Evolutionary conservation across 2,329 filamentous ascomycete species (phyloP), one percentile per base, ranked within the genome.

Genomic region (Colletotrichum nymphaeae): DNA sequence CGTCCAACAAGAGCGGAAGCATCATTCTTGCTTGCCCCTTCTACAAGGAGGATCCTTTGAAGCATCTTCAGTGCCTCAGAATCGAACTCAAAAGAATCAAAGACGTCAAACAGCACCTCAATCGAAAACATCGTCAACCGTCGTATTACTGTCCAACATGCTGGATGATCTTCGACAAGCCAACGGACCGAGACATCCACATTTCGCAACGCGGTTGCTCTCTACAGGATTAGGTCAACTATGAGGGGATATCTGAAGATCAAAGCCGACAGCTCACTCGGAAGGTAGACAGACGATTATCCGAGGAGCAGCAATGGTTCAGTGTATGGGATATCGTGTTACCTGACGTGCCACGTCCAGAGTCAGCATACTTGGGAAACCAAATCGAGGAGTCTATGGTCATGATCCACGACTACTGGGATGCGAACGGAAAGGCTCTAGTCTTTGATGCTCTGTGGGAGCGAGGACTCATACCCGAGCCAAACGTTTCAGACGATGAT

Each of bases 81-180:
- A 66, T 70, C 30, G 76, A 75, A 46, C 46, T 82, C 19, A 70
- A 65, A 1, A 72, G 76, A 1, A 75, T 80, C n/a, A 76, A 77
- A 24, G 77, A 80, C 35, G 79, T 81, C 8, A 81, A 81, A 32
- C 80, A 81, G 30, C 80, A 81, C 35, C 49, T 81, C 4, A 49
- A 52, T 7, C 67, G 79, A 26, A 78, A 75, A 6, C 68, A 70
- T 5, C 8, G 52, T 9, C 9, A n/a, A 9, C 26, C 62, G 3
- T 42, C 53, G 19, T 11, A 24, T 4, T 70, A 60, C 42, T 70
- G 62, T 19, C 68, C 68, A 7, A 26, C 11, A 8, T 70, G 62
- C 24, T 60, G 62, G 62, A 11, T 7, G 1, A 28, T 24, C 5
- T 66, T 66, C 12, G 42, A 24, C 12, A 1, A 49, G 42, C 7